These are phyloP conservation scores for Acacia melanoxylon DNA, from an alignment of 306 rosid genomes.

Conservation along the genomic window DNA sequence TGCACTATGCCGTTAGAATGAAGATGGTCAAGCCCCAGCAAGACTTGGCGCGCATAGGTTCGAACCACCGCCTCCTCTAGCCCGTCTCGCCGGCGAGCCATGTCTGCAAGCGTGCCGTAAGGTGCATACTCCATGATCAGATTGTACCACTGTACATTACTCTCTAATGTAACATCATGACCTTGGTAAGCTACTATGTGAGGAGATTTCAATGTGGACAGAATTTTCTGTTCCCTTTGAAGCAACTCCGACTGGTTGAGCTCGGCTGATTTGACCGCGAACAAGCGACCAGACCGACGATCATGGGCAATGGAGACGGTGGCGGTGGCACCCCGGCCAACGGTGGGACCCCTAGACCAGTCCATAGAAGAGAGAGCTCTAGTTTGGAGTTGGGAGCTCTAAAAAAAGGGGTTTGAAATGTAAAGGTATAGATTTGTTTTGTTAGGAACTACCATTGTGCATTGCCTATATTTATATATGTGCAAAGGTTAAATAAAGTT, in stretches of 20 bases:
- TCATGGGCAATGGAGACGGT: conserved; percentile 46
- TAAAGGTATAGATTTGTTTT: background rate
- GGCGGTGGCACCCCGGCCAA: conserved; percentile 67
- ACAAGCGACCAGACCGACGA: conserved; percentile 29
- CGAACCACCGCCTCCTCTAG: conserved; percentile 36
- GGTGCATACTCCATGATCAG: conserved; percentile 53
- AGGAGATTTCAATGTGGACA: conserved; percentile 43
- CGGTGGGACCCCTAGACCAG: conserved; percentile 51
- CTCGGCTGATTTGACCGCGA: conserved; percentile 50
- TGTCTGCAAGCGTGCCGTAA: conserved; percentile 46
- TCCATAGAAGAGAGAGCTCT: conserved; percentile 31
- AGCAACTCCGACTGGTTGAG: conserved; percentile 45
- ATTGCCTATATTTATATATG: conserved; percentile 5
- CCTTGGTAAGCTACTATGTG: conserved; percentile 51
- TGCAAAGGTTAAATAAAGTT: background rate
- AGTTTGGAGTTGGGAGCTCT: background rate
- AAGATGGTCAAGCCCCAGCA: conserved; percentile 46
- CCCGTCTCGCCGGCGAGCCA: conserved; percentile 22
- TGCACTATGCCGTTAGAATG: conserved; percentile 56
- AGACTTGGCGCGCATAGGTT: conserved; percentile 43
- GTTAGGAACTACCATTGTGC: background rate
- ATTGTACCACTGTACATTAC: conserved; percentile 43
- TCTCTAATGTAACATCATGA: conserved; percentile 39
- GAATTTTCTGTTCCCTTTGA: conserved; percentile 42
- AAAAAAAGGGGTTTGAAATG: background rate